Percentiles rank a stretch among this genome's conserved stretches.
Evolutionary conservation across 208 protist genomes (phyloP).

Genomic region (Leishmania gerbilli): DNA sequence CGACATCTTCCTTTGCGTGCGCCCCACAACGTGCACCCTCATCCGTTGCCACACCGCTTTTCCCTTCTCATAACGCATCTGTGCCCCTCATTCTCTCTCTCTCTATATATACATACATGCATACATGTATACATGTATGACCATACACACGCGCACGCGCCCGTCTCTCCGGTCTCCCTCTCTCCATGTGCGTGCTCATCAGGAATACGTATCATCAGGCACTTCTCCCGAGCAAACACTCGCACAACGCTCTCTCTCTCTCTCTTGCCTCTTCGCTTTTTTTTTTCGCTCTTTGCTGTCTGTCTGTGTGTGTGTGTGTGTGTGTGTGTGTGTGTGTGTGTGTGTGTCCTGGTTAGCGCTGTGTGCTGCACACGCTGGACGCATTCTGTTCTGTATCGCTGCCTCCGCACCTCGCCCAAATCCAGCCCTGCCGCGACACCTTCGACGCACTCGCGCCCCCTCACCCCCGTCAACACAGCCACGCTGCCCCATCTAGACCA

Average conservation of each 20-base stretch:
- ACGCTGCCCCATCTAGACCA: neutral
- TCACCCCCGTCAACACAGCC: neutral
- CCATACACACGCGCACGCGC: neutral
- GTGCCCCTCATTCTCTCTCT: neutral
- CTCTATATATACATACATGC: too few relatives aligned
- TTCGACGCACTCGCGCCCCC: neutral
- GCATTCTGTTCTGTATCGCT: neutral
- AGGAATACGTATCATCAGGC: neutral
- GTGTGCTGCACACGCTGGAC: too few relatives aligned
- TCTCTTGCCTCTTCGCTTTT: neutral
- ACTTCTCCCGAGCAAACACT: neutral
- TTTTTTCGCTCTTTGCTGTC: too few relatives aligned
- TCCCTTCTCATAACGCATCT: neutral
- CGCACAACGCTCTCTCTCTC: neutral
- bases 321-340: neutral
- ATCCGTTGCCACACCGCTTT: neutral
- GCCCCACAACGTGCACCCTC: neutral
- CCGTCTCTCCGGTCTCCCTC: neutral
- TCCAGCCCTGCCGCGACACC: neutral
- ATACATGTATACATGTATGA: neutral
- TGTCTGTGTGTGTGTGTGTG: too few relatives aligned
- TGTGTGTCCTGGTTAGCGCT: neutral
- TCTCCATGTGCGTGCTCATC: neutral
- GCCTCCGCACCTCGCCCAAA: neutral
- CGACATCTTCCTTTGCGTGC: neutral